Base-by-base conservation (phyloP, 306 rosid genomes). In the Abrus pulchellus region DNA sequence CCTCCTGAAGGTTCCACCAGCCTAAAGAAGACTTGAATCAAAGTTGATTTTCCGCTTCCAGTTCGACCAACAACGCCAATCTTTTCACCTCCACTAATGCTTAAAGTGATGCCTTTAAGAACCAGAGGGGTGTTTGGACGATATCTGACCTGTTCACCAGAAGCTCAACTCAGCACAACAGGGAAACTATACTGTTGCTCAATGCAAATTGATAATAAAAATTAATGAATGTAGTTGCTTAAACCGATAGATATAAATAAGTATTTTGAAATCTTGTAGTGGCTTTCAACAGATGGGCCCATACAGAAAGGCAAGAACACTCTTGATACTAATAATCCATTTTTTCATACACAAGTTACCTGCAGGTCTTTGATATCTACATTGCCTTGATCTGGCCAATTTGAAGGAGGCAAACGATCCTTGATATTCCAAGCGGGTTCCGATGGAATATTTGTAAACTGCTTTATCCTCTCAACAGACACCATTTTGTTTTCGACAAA, bases 11-110 rank as follows among this genome's bases (percentile, higher is more conserved):
- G 97, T 83, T 91, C 98, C 55, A 93, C 93, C 63, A 93, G 85
- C 91, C 94, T 90, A 29, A 93, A 91, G 54, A 91, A 82, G 29
- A 91, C 98, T 80, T 93, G 97, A 56, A 93, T 85, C 1, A 93
- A 48, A 70, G 97, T 93, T 52, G 97, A 91, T 77, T 93, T 91
- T 59, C 97, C 98, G 53, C 98, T 83, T 38, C 94, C 97, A 1
- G 97, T 90, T 74, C 94, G 92, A 45, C 97, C 97, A 20, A 93
- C 97, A 34, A 91, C 83, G 11, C 98, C 98, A 55, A 93, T 85
- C 88, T 93, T 93, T 84, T 93, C 92, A 47, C 98, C 97, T 41
- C 92, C 93, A 20, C 2, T 14, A 70, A 91, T 89, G 88, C 83
- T 90, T 44, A 93, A 68, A 65, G 87, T 90, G 60, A 91, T 82